phyloP scores from a whole-genome alignment of 2,329 filamentous ascomycete genomes.

The Arthrobotrys sphaeroides region DNA sequence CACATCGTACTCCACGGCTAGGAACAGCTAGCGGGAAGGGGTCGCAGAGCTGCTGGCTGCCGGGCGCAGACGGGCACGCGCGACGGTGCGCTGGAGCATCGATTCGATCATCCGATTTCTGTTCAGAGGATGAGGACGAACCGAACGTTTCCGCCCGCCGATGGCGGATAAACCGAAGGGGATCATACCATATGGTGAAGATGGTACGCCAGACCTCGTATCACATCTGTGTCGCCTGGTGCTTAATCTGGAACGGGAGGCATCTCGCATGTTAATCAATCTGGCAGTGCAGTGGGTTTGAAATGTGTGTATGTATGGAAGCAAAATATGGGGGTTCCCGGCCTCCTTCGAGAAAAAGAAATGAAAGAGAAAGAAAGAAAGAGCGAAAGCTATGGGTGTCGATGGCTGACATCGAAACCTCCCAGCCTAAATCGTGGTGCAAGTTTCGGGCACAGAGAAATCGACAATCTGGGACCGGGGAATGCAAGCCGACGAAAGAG shows the following conservation, averaged over 20 bases:
- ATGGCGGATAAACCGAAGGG: constrained; percentile 5
- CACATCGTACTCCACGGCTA: constrained; percentile 37
- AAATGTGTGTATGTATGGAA: background rate
- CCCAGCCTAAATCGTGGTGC: constrained; percentile 46
- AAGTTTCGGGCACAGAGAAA: constrained; percentile 37
- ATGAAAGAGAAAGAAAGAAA: constrained; percentile 7
- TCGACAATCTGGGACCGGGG: constrained; percentile 49
- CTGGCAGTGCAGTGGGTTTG: background rate
- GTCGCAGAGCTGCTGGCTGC: constrained; percentile 24
- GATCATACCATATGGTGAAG: background rate
- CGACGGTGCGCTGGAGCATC: constrained; percentile 4
- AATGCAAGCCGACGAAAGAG: constrained; percentile 49
- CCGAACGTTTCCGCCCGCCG: constrained; percentile 14
- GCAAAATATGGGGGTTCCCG: constrained; percentile 12
- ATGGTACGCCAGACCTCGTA: constrained; percentile 22
- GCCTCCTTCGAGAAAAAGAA: background rate
- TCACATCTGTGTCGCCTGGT: constrained; percentile 33
- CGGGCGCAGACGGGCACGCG: constrained; percentile 40
- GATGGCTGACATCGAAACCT: constrained; percentile 10
- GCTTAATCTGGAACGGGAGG: constrained; percentile 49
- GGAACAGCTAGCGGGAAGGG: constrained; percentile 29
- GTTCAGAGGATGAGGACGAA: background rate
- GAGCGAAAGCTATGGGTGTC: background rate
- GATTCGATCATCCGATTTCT: constrained; percentile 22
- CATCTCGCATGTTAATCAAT: constrained; percentile 37